Conservation (phyloP, 202 grass and related monocot species). For the Panicum hallii region DNA sequence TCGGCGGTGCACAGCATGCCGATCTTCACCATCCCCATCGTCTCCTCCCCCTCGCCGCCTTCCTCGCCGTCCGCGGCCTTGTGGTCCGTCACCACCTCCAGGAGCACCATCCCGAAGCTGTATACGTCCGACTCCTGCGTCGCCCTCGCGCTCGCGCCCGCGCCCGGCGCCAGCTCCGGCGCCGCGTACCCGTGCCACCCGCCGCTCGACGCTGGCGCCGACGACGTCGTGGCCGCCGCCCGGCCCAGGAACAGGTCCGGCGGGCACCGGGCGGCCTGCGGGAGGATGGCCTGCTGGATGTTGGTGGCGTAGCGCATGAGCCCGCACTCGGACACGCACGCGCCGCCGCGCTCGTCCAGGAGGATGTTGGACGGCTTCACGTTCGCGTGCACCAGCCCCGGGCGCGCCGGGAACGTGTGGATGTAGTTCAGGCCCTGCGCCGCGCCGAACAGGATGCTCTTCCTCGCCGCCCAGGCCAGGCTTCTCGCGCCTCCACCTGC, state of each 20-base stretch:
- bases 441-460: slow-evolving; percentile 53
- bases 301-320: slow-evolving; percentile 65
- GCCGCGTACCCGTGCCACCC: slow-evolving; percentile 65
- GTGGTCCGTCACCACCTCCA: slow-evolving; percentile 59
- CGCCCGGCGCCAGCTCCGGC: slow-evolving; percentile 56
- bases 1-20: slow-evolving; percentile 75
- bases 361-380: slow-evolving; percentile 86
- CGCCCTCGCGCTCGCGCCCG: slow-evolving; percentile 1
- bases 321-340: slow-evolving; percentile 73
- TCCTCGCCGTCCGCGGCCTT: slow-evolving; percentile 44
- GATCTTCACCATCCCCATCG: slow-evolving; percentile 73
- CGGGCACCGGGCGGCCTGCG: slow-evolving; percentile 2
- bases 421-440: slow-evolving; percentile 71
- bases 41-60: slow-evolving; percentile 44
- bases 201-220: not conserved
- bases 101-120: slow-evolving; percentile 76
- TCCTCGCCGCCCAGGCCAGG: slow-evolving; percentile 61
- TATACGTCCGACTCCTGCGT: slow-evolving; percentile 77
- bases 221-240: not conserved
- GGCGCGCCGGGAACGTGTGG: slow-evolving; percentile 61
- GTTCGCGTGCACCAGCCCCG: slow-evolving; percentile 69
- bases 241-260: slow-evolving; percentile 41
- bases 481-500: slow-evolving; percentile 36
- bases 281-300: slow-evolving; percentile 30
- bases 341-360: slow-evolving; percentile 66